Evolutionary conservation across 2,329 filamentous ascomycete genomes (phyloP).

Genomic region (Talaromyces verruculosus): DNA sequence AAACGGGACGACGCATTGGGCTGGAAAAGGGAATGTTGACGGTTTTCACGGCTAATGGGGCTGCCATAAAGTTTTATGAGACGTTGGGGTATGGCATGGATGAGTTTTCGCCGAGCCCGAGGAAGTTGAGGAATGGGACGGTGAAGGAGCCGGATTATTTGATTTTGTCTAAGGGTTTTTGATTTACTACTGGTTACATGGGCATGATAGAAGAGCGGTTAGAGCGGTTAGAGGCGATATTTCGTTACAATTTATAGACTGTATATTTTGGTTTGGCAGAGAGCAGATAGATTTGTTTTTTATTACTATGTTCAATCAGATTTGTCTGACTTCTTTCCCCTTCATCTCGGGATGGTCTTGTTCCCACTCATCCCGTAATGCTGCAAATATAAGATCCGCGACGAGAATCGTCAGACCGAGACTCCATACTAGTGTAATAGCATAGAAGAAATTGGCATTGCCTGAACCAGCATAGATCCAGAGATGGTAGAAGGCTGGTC

Average conservation of each 20-base stretch:
- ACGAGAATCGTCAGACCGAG: conserved; percentile 82
- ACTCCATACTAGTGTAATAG: conserved; percentile 98
- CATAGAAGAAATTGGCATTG: conserved; percentile 99
- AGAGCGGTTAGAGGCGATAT: not conserved
- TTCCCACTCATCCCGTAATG: conserved; percentile 91
- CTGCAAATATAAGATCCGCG: conserved; percentile 83
- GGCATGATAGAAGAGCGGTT: not conserved
- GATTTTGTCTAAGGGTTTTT: conserved; percentile 51
- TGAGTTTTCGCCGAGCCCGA: conserved; percentile 53
- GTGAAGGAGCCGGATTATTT: conserved; percentile 53
- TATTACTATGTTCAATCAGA: conserved; percentile 52
- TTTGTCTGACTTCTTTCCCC: conserved; percentile 83
- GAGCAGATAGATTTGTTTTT: not conserved
- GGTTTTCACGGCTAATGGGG: conserved; percentile 55
- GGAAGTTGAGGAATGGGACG: conserved; percentile 50
- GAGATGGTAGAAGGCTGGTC: conserved; percentile 91
- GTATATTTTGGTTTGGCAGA: conserved; percentile 21
- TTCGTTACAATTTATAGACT: not conserved
- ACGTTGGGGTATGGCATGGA: conserved; percentile 54
- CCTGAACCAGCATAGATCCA: conserved; percentile 98
- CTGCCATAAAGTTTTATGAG: conserved; percentile 52
- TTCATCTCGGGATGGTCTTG: conserved; percentile 84
- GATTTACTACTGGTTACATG: not conserved
- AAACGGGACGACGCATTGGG: conserved; percentile 47
- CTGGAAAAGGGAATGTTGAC: conserved; percentile 62